phyloP scores from a whole-genome alignment of 2,329 filamentous ascomycete genomes.

The Sclerotinia sclerotiorum region DNA sequence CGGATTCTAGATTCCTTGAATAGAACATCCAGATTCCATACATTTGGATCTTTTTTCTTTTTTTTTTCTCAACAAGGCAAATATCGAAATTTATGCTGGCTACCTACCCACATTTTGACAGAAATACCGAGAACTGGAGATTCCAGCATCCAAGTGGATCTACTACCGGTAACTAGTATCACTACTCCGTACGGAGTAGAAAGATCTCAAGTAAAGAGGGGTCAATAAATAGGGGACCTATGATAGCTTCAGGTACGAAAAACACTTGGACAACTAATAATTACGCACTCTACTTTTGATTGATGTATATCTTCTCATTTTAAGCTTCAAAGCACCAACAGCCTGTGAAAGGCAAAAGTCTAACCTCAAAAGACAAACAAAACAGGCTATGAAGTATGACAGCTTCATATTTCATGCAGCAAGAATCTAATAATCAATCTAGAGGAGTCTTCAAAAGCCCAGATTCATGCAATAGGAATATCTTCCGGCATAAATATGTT shows the following conservation, averaged over 20 bases:
- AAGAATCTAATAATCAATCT: not conserved
- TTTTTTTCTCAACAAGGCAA: not conserved
- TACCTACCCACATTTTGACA: not conserved
- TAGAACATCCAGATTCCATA: not conserved
- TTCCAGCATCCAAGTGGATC: constrained; percentile 3
- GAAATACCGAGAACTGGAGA: constrained; percentile 12
- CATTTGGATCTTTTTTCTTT: not conserved
- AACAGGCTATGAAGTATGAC: not conserved
- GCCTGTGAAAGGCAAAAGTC: not conserved
- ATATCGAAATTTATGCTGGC: not conserved
- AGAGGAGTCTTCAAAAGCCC: not conserved
- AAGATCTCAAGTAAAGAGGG: constrained; percentile 14
- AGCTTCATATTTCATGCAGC: constrained; percentile 9
- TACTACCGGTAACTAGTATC: not conserved
- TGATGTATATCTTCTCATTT: constrained; percentile 13
- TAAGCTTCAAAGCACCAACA: constrained; percentile 14
- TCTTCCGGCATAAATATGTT: not conserved
- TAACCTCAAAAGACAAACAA: not conserved
- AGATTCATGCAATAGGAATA: not conserved
- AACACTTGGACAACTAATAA: not conserved
- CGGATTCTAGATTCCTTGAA: not conserved
- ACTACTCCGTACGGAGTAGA: not conserved
- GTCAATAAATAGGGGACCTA: constrained; percentile 16
- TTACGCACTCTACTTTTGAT: constrained; percentile 9
- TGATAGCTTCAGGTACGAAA: constrained; percentile 16